Evolutionary conservation across 2,329 filamentous ascomycete species (phyloP).

Genomic region (Geosmithia putterillii): DNA sequence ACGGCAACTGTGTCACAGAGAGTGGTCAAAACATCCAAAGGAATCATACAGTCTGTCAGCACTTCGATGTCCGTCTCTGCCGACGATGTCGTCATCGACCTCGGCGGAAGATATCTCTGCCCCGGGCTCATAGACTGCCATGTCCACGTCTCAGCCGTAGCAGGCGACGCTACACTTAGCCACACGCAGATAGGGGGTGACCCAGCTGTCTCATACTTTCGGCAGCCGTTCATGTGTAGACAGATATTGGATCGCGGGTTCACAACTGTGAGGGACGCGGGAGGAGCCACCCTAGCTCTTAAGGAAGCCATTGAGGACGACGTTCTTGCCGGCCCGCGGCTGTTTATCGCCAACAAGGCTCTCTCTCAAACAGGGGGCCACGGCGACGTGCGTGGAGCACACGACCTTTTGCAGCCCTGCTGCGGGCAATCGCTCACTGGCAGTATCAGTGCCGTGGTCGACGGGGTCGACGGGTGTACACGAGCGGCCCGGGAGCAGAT

Average conservation of each 20-base stretch:
- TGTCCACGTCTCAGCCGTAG: constrained; percentile 16
- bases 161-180: constrained; percentile 10
- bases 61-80: not conserved
- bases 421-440: constrained; percentile 11
- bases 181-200: constrained; percentile 13
- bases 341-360: constrained; percentile 41
- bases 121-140: constrained; percentile 21
- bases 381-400: constrained; percentile 30
- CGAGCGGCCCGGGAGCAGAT: constrained; percentile 39
- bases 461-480: constrained; percentile 43
- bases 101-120: constrained; percentile 16
- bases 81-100: constrained; percentile 6
- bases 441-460: constrained; percentile 27
- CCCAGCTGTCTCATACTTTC: constrained; percentile 16
- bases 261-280: constrained; percentile 45
- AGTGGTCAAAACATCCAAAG: constrained; percentile 20
- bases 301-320: constrained; percentile 46
- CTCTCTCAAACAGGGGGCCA: constrained; percentile 46
- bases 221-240: constrained; percentile 31
- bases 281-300: constrained; percentile 40
- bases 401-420: constrained; percentile 19
- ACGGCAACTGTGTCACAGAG: constrained; percentile 16
- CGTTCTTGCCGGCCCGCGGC: constrained; percentile 38
- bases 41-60: constrained; percentile 13
- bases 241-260: constrained; percentile 44